Base-by-base conservation (phyloP, 768 basidiomycete genomes). In the Saitozyma sp. region DNA sequence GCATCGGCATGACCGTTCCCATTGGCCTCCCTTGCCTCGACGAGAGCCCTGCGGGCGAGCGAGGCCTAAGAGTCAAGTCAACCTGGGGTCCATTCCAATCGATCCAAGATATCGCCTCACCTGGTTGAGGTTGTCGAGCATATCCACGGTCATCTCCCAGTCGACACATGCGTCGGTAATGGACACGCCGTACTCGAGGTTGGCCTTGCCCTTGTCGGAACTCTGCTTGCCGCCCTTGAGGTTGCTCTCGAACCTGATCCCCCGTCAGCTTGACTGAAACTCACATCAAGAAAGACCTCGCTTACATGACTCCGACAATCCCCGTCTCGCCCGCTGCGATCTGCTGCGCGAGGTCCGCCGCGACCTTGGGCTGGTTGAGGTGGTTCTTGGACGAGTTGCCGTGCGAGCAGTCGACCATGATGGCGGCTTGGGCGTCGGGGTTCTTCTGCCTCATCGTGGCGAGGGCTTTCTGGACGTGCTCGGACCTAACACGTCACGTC, bases 311-410 rank as follows among this genome's bases (percentile, higher is more conserved):
- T 49, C 69, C 69, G n/a, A 56, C 54, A 59, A 66, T 51, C 49
- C 59, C 66, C 41, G 59, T 69, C 61, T 76, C 70, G 46, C 75
- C 78, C 20, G 69, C 71, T 11, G 73, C 72, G 46, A 60, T 53
- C 56, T 69, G 69, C 78, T 87, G 79, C 71, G 92, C 93, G 66
- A 99, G 88, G 75, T 95, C 88, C 40, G 91, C 89, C 8, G 90
- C 91, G 42, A 98, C 95, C 62, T 89, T 87, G 3, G 87, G 82
- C 81, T 99, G 95, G 70, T 87, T 90, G 63, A 85, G 82, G 79
- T 95, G 90, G 75, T 96, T 90, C 81, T 99, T 97, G 63, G 84
- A 86, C 71, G 89, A 91, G 81, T 98, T 97, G 63, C 95, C 93
- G 76, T 97, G 94, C 70, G 92, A 94, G 84, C 95, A 95, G 80